Evolutionary conservation across 2,329 filamentous ascomycete genomes (phyloP).

Genomic region (Trichophyton mentagrophytes): DNA sequence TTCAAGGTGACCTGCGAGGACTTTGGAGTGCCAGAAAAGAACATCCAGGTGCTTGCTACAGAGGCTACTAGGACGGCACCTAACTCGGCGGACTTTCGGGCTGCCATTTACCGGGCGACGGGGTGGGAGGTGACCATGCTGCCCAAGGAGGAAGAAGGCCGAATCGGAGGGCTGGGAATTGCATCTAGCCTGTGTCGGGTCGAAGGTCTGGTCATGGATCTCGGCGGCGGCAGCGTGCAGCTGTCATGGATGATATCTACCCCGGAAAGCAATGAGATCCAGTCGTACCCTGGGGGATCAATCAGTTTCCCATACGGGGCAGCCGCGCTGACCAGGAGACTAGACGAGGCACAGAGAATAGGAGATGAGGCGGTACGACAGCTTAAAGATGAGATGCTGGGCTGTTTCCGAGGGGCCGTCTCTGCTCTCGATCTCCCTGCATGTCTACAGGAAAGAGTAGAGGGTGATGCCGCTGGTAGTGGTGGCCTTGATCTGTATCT

Average conservation of each 20-base stretch:
- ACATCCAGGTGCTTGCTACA: slow-evolving; percentile 69
- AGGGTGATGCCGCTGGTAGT: slow-evolving; percentile 21
- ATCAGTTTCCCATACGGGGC: slow-evolving; percentile 59
- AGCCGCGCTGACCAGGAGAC: slow-evolving; percentile 48
- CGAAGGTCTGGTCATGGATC: slow-evolving; percentile 72
- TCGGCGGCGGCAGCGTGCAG: slow-evolving; percentile 65
- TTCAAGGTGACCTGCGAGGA: slow-evolving; percentile 60
- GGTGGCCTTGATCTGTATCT: slow-evolving; percentile 61
- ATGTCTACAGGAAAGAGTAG: slow-evolving; percentile 33
- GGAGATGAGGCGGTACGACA: slow-evolving; percentile 36
- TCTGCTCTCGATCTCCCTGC: slow-evolving; percentile 44
- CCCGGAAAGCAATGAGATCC: slow-evolving; percentile 32
- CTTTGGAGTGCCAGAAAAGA: slow-evolving; percentile 50
- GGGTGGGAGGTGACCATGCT: slow-evolving; percentile 61
- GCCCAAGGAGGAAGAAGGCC: slow-evolving; percentile 66
- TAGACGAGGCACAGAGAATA: slow-evolving; percentile 34
- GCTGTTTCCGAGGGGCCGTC: slow-evolving; percentile 50
- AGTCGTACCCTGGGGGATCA: slow-evolving; percentile 42
- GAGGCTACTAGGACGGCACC: slow-evolving; percentile 73
- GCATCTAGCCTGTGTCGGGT: slow-evolving; percentile 59
- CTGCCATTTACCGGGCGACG: slow-evolving; percentile 48
- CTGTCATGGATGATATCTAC: slow-evolving; percentile 52
- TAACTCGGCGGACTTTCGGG: slow-evolving; percentile 58
- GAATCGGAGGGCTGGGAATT: slow-evolving; percentile 71
- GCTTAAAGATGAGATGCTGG: slow-evolving; percentile 44